These are phyloP conservation scores for Beauveria sp. DNA, from an alignment of 2,329 filamentous ascomycete species.

Conservation along the genomic window DNA sequence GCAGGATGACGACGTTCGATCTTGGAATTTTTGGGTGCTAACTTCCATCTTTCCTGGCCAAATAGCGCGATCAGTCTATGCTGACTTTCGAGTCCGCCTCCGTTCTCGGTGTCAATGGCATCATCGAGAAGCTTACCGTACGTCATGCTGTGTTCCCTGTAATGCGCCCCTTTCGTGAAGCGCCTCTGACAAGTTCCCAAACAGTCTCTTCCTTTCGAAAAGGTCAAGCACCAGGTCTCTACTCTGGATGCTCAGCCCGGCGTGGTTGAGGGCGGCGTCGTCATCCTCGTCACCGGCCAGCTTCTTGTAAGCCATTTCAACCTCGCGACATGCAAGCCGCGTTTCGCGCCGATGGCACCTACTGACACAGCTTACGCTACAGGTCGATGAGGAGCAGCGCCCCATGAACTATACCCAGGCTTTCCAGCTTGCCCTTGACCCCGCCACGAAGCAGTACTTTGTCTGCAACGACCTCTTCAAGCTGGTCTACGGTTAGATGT, in stretches of 20 bases:
- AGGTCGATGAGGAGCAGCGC: constrained; percentile 80
- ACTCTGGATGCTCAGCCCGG: constrained; percentile 82
- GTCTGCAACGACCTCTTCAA: constrained; percentile 95
- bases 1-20: not conserved
- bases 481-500: constrained; percentile 59
- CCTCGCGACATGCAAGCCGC: not conserved
- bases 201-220: constrained; percentile 70
- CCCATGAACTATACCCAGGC: constrained; percentile 88
- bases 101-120: constrained; percentile 53
- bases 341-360: not conserved
- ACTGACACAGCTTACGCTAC: not conserved
- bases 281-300: constrained; percentile 83
- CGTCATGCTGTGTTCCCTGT: constrained; percentile 20
- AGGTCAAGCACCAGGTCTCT: constrained; percentile 68
- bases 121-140: constrained; percentile 78
- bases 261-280: constrained; percentile 54
- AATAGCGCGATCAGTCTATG: constrained; percentile 75
- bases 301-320: constrained; percentile 58
- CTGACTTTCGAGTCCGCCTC: constrained; percentile 80
- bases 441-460: constrained; percentile 58
- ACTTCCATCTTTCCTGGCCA: not conserved
- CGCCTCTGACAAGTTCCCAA: not conserved
- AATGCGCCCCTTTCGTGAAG: not conserved
- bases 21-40: not conserved
- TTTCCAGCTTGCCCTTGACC: constrained; percentile 74